Percentiles rank a stretch among this genome's conserved stretches.
Evolutionary conservation across 345 rosid species (phyloP).

Genomic region (Eucalyptus erythrocorys): DNA sequence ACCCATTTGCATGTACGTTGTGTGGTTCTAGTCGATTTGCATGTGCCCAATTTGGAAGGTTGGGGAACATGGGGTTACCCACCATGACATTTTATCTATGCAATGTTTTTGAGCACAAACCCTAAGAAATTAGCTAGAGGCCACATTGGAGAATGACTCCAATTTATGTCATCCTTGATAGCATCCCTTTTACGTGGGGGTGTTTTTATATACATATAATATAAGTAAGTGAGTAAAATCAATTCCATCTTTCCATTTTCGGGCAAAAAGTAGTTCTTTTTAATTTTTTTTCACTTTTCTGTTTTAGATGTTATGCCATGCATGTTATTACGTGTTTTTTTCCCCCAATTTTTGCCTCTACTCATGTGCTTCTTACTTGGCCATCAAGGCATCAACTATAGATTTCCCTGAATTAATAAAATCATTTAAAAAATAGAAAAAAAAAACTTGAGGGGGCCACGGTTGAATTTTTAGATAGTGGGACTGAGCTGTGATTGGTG

Average conservation of each 20-base stretch:
- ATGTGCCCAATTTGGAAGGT: neutral
- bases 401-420: neutral
- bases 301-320: neutral
- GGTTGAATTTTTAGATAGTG: neutral
- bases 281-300: neutral
- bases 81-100: neutral
- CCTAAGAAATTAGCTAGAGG: neutral
- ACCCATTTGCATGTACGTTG: neutral
- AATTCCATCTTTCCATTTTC: neutral
- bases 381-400: neutral
- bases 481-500: neutral
- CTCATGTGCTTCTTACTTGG: neutral
- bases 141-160: neutral
- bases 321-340: neutral
- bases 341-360: neutral
- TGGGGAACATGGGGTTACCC: neutral
- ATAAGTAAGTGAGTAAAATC: neutral
- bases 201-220: neutral
- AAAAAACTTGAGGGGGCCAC: neutral
- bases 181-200: neutral
- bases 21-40: neutral
- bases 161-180: neutral
- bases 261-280: neutral
- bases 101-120: neutral
- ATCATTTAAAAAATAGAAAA: fast-evolving